Conservation (phyloP, 306 rosid genomes). For the Oemleria cerasiformis region DNA sequence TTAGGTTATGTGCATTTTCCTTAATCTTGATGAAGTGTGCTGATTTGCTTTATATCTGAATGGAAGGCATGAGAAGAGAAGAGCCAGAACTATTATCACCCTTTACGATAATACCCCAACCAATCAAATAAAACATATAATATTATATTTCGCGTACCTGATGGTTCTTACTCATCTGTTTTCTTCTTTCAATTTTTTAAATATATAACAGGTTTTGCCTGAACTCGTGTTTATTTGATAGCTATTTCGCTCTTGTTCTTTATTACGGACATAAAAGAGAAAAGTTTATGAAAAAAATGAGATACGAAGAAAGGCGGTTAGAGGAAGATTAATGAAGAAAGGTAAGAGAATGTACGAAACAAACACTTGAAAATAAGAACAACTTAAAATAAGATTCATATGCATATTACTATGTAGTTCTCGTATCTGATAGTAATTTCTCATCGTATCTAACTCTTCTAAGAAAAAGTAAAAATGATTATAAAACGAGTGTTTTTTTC, state of each 20-base stretch:
- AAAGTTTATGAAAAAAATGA: no score
- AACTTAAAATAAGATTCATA: no score
- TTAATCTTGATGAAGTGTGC: constrained; percentile 20
- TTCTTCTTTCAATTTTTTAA: constrained; percentile 9
- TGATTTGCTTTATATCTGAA: constrained; percentile 23
- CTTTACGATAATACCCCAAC: constrained; percentile 38
- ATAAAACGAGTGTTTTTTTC: neutral
- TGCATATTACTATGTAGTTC: no score
- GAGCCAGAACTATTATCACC: constrained; percentile 28
- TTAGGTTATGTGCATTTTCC: constrained; percentile 8
- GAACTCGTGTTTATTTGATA: neutral
- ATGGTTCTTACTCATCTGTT: constrained; percentile 10
- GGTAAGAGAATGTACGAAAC: no score
- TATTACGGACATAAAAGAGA: no score
- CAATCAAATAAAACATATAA: constrained; percentile 46
- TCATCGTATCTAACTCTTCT: no score
- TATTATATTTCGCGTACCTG: constrained; percentile 35
- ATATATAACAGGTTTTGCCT: constrained; percentile 13
- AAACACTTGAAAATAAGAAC: no score
- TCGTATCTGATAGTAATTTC: no score
- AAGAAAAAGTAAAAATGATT: no score
- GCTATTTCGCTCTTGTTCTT: no score
- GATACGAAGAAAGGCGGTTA: no score
- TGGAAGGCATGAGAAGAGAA: constrained; percentile 26
- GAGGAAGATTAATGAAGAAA: no score